Evolutionary conservation across 371 early-diverging fungal genomes (phyloP).

Genomic region (Synchytrium microbalum): DNA sequence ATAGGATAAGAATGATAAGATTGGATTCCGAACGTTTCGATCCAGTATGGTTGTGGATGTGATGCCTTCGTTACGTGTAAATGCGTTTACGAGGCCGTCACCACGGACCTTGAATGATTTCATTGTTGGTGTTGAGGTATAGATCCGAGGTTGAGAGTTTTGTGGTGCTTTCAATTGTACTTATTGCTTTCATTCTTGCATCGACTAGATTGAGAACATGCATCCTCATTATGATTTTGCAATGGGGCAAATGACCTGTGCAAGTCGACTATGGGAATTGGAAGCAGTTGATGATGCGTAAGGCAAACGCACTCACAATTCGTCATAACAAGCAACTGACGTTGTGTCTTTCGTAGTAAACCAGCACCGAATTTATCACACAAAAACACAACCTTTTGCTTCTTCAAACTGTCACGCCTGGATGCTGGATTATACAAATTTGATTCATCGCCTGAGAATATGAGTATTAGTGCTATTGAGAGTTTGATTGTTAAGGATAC

Average conservation of each 20-base stretch:
- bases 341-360: conserved; percentile 1
- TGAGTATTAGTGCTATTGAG: conserved; percentile 28
- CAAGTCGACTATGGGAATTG: conserved; percentile 67
- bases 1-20: conserved; percentile 47
- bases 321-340: not conserved
- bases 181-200: too few species aligned
- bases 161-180: too few species aligned
- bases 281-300: conserved; percentile 39
- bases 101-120: conserved; percentile 62
- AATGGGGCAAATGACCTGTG: conserved; percentile 60
- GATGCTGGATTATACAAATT: conserved; percentile 4
- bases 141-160: too few species aligned
- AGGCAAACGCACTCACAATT: not conserved
- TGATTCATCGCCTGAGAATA: conserved; percentile 13
- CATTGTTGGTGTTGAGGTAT: conserved; percentile 81
- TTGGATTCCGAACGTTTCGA: conserved; percentile 49
- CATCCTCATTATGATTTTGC: conserved; percentile 49
- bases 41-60: conserved; percentile 57
- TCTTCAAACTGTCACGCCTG: conserved; percentile 24
- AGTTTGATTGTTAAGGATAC: conserved; percentile 21
- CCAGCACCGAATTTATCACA: not conserved
- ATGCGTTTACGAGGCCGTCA: conserved; percentile 87
- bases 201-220: conserved; percentile 55
- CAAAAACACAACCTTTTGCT: conserved; percentile 27
- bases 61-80: conserved; percentile 78